Evolutionary conservation across 2,329 filamentous ascomycete species (phyloP).

Genomic region (Aspergillus flavus): DNA sequence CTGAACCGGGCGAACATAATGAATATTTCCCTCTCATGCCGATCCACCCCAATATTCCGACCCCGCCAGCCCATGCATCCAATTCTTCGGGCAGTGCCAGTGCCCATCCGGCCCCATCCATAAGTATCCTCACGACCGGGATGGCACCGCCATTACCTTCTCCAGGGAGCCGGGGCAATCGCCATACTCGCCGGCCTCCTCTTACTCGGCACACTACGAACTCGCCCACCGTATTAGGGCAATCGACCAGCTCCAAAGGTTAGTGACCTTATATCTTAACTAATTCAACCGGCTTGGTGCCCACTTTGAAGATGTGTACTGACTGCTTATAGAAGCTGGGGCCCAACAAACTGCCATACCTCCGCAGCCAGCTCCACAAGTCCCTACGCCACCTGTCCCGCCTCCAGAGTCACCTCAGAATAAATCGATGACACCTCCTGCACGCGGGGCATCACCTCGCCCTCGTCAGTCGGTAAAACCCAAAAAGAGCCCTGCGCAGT

Average conservation of each 20-base stretch:
- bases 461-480: slow-evolving; percentile 32
- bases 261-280: slow-evolving; percentile 30
- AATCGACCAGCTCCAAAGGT: slow-evolving; percentile 48
- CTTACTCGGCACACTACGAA: slow-evolving; percentile 74
- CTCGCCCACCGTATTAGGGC: slow-evolving; percentile 71
- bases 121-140: slow-evolving; percentile 78
- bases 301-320: background rate
- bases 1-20: slow-evolving; percentile 69
- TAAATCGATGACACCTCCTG: slow-evolving; percentile 38
- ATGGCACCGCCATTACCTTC: slow-evolving; percentile 81
- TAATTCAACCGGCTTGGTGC: background rate
- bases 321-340: slow-evolving; percentile 27
- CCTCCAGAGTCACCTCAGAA: slow-evolving; percentile 41
- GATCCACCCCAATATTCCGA: slow-evolving; percentile 40
- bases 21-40: slow-evolving; percentile 84
- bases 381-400: slow-evolving; percentile 38
- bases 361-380: slow-evolving; percentile 30
- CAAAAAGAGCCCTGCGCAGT: slow-evolving; percentile 37
- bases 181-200: slow-evolving; percentile 60
- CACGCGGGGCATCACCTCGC: slow-evolving; percentile 53
- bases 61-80: slow-evolving; percentile 46
- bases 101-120: slow-evolving; percentile 61
- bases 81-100: slow-evolving; percentile 46
- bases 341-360: slow-evolving; percentile 28
- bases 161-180: slow-evolving; percentile 66